Base-by-base conservation (phyloP, 768 basidiomycete genomes). In the Lyophyllum semitale region DNA sequence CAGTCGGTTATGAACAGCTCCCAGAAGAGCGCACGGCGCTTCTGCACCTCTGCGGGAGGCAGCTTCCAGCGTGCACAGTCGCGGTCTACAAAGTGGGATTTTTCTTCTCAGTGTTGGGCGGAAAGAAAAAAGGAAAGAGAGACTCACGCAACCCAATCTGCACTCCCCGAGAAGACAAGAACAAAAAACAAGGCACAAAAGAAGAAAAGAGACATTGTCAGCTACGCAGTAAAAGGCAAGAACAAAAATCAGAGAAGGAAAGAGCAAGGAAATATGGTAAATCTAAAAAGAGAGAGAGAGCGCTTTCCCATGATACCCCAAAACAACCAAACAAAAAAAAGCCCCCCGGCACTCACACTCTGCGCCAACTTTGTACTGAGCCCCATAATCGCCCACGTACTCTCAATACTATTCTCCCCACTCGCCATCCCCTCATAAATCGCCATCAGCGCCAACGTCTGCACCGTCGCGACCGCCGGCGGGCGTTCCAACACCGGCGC, bases 1-100 rank as follows among this genome's bases (percentile, higher is more conserved):
- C 84, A 83, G 65, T 89, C 87, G 0, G 87, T 85, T 59, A 88
- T 84, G 60, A 87, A 88, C 26, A 89, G 56, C 57, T 89, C 87
- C 88, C 88, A 89, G 61, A 89, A 89, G 22, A 89, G 66, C 1
- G 84, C 80, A 27, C 87, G 79, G 4, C 88, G 80, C 66, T 88
- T 88, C 71, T 89, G 86, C 4, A 88, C 84, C 62, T 87, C 87
- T 1, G 77, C 74, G 3, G 78, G 77, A 5, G 80, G 59, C 18
- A 89, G 67, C 33, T 82, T 80, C 85, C 87, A 89, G 27, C 88
- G 77, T 5, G 87, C 87, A 64, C 85, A 85, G 63, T 89, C 87
- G 8, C 86, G 85, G 61, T 89, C 87, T 89, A 52, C 40, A 20
- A 35, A 51, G 44, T 45, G 27, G 42, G 20, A 48, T 51, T 38